These are phyloP conservation scores for Gossypium gossypioides DNA, from an alignment of 441 rosid species.

Conservation along the genomic window DNA sequence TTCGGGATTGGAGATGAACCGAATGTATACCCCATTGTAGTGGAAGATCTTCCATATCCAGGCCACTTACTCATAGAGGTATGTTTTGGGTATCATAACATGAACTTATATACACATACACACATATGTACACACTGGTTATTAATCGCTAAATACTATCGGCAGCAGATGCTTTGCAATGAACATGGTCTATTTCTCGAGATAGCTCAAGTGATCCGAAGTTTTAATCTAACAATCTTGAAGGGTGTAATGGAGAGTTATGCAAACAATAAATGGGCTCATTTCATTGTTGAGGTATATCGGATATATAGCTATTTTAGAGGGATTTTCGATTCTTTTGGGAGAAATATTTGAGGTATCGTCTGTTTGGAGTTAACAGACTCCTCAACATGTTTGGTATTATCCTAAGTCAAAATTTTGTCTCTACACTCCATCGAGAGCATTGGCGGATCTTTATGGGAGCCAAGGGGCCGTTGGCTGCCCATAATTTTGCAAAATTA, in stretches of 20 bases:
- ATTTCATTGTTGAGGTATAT: slow-evolving; percentile 50
- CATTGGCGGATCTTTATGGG: too few species aligned
- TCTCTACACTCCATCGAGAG: too few species aligned
- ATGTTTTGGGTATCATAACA: not conserved
- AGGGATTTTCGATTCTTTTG: not conserved
- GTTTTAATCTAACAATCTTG: slow-evolving; percentile 37
- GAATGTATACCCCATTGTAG: slow-evolving; percentile 41
- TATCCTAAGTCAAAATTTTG: too few species aligned
- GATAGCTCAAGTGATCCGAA: slow-evolving; percentile 46
- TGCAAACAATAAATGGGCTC: slow-evolving; percentile 42
- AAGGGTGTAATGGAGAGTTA: slow-evolving; percentile 38
- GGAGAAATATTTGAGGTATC: not conserved
- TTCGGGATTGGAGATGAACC: slow-evolving; percentile 32
- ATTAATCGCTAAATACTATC: not conserved
- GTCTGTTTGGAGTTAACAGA: too few species aligned
- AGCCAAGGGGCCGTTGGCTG: too few species aligned
- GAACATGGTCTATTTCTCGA: slow-evolving; percentile 44
- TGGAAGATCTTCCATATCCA: slow-evolving; percentile 46
- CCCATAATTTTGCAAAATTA: too few species aligned
- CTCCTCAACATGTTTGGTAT: too few species aligned
- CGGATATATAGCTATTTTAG: not conserved
- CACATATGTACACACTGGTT: too few species aligned
- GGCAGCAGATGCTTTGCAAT: slow-evolving; percentile 48
- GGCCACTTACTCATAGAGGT: slow-evolving; percentile 67
- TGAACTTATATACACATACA: not conserved